phyloP scores from a whole-genome alignment of 345 rosid species.

The Populus euphratica region DNA sequence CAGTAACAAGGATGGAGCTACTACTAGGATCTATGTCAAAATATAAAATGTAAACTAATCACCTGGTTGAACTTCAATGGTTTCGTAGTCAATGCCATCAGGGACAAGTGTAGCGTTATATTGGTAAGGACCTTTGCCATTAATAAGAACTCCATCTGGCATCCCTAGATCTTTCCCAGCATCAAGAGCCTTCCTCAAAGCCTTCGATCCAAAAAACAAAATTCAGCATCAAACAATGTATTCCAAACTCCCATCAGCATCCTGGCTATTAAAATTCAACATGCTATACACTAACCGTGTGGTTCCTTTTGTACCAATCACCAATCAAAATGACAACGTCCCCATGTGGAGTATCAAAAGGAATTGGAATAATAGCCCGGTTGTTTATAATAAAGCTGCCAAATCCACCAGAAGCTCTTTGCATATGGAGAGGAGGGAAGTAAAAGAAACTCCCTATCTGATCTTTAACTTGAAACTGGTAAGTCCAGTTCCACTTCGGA shows the following conservation, averaged over 20 bases:
- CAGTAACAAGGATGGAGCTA: not conserved
- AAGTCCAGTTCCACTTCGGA: conserved; percentile 99
- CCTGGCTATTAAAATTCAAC: not conserved
- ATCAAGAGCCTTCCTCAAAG: conserved; percentile 86
- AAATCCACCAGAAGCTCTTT: conserved; percentile 90
- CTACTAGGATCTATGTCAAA: not conserved
- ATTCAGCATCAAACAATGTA: not conserved
- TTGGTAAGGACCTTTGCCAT: conserved; percentile 94
- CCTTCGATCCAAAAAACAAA: conserved; percentile 41
- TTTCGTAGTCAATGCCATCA: conserved; percentile 67
- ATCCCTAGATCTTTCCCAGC: conserved; percentile 88
- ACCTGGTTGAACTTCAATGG: conserved; percentile 90
- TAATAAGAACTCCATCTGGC: conserved; percentile 95
- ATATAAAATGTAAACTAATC: conserved; percentile 17
- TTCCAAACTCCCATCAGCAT: not conserved
- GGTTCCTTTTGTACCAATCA: conserved; percentile 94
- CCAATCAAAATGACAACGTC: conserved; percentile 80
- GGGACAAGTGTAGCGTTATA: conserved; percentile 85
- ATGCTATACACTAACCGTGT: conserved; percentile 59
- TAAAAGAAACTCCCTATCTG: conserved; percentile 98
- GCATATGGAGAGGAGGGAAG: conserved; percentile 96
- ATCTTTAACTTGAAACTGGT: conserved; percentile 97
- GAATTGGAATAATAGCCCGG: conserved; percentile 69
- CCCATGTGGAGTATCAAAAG: conserved; percentile 73
- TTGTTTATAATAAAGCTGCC: conserved; percentile 84